Evolutionary conservation across 495 filamentous ascomycete genomes (phyloP).

Genomic region (Penicillium robsamsonii): DNA sequence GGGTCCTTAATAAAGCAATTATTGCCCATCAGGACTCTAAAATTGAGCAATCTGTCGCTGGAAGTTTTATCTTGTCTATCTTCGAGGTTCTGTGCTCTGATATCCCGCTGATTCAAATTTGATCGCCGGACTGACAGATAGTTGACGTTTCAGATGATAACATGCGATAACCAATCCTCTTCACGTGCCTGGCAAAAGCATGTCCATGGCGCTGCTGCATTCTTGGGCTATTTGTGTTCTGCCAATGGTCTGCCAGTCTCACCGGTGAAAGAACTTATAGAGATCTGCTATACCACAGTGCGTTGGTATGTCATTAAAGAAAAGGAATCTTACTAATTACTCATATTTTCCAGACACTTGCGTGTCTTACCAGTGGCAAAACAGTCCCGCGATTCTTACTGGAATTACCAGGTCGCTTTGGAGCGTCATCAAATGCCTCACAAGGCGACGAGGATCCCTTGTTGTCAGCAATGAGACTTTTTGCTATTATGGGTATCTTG

Average conservation of each 20-base stretch:
- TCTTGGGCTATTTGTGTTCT: neutral
- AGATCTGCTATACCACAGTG: neutral
- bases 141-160: neutral
- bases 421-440: neutral
- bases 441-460: neutral
- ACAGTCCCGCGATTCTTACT: neutral
- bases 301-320: neutral
- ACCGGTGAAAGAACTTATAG: neutral
- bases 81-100: neutral
- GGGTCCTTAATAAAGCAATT: neutral
- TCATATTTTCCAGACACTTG: neutral
- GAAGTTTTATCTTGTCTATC: neutral
- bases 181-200: constrained; percentile 2
- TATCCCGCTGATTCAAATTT: neutral
- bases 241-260: neutral
- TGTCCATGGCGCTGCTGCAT: neutral
- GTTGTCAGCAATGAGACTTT: neutral
- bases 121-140: neutral
- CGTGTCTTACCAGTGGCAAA: neutral
- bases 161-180: neutral
- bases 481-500: neutral
- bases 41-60: neutral
- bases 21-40: neutral
- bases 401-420: neutral
- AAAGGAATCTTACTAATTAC: neutral